A percentile compares a stretch with the other conserved stretches of the same genome.
These are phyloP conservation scores for Pyrenochaeta sp. DNA, from an alignment of 2,329 filamentous ascomycete genomes.

Conservation along the genomic window DNA sequence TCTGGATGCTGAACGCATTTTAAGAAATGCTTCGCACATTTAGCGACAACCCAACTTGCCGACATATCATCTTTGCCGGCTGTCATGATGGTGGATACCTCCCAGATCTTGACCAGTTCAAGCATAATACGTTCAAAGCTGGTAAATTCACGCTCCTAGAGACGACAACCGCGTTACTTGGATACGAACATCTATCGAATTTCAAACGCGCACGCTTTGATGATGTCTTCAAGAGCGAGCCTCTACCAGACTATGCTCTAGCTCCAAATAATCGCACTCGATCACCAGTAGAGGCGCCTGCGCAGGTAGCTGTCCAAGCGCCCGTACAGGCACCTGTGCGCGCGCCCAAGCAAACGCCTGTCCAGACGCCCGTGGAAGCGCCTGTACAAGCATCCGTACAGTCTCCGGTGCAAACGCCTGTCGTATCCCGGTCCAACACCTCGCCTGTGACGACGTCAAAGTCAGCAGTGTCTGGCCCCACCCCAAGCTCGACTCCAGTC, in stretches of 20 bases:
- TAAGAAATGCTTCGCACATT: conserved; percentile 56
- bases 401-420: conserved; percentile 16
- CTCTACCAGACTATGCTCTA: conserved; percentile 45
- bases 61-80: too few relatives aligned
- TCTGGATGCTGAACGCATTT: conserved; percentile 9
- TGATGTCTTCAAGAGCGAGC: too few relatives aligned
- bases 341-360: conserved; percentile 15
- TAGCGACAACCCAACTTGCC: conserved; percentile 54
- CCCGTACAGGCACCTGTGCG: conserved; percentile 4
- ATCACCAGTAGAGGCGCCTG: not conserved
- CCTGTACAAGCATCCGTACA: conserved; percentile 4
- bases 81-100: too few relatives aligned
- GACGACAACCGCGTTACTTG: too few relatives aligned
- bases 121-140: too few relatives aligned
- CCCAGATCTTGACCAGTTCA: too few relatives aligned
- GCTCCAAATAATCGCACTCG: conserved; percentile 6
- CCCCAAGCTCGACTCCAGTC: conserved; percentile 29
- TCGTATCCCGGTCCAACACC: conserved; percentile 15
- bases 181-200: too few relatives aligned
- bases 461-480: conserved; percentile 15
- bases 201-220: too few relatives aligned
- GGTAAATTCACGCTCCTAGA: too few relatives aligned
- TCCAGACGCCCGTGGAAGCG: too few relatives aligned
- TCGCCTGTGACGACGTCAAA: conserved; percentile 21
- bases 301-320: conserved; percentile 17